Evolutionary conservation across 768 basidiomycete genomes (phyloP), one percentile per base, ranked within the genome.

Genomic region (Daedaleopsis sinensis): DNA sequence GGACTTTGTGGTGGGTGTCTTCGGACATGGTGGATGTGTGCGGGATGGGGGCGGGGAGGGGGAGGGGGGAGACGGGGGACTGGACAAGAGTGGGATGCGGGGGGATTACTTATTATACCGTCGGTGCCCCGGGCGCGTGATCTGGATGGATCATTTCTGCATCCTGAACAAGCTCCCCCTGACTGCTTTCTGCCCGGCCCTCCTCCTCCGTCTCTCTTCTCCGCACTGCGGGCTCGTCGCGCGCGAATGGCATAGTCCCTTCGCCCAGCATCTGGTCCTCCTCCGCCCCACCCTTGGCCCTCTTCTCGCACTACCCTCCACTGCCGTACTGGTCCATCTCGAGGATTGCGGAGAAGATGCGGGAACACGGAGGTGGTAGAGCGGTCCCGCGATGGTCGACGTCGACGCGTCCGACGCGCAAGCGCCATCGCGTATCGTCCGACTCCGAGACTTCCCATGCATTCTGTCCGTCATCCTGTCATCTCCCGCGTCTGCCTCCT

Each of bases 1-100:
- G 65, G 37, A 69, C 66, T 32, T 65, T n/a, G 43, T 65, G 63
- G 43, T 66, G 60, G 52, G 65, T 51, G 57, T 64, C 59, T 46
- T 57, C 57, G 46, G 73, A 67, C 73, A 74, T 74, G 55, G 53
- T 52, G 64, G 3, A 8, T 49, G 50, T 47, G 42, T n/a, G 12
- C 9, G 55, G 6, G 57, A 23, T 47, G 52, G 52, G 13, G 47
- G 23, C 23, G 37, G 27, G 44, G 44, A 50, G 21, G 57, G 37
- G 18, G 52, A 47, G 35, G 42, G 27, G 42, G 27, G 42, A 24
- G 47, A 37, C 37, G 32, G 27, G 27, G 27, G 43, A 42, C 32
- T 46, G 46, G 38, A 55, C 37, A 21, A 32, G 37, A 38, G 39
- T 35, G 47, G 38, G 52, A 51, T 23, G 51, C 51, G 56, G 52